phyloP scores from a whole-genome alignment of 345 rosid genomes.

The Carallia brachiata region DNA sequence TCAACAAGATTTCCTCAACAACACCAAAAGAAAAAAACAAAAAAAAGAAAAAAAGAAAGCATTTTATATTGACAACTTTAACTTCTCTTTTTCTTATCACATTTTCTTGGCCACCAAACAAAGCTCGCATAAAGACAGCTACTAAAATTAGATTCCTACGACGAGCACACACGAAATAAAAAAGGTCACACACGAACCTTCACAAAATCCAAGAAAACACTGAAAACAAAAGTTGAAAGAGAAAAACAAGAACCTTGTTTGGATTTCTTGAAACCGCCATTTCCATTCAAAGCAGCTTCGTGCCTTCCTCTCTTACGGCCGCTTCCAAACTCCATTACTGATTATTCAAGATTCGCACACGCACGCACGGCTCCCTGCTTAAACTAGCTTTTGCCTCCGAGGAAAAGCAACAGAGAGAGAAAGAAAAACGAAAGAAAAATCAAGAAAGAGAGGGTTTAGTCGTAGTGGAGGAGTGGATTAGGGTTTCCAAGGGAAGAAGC shows the following conservation, averaged over 20 bases:
- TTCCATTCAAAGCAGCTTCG: slow-evolving; percentile 49
- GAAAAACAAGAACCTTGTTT: slow-evolving; percentile 39
- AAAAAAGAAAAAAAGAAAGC: background rate
- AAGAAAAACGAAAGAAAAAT: background rate
- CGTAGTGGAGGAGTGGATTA: background rate
- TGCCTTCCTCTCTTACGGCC: slow-evolving; percentile 42
- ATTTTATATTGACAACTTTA: too few species aligned
- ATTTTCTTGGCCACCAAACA: too few species aligned
- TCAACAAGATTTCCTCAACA: background rate
- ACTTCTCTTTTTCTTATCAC: too few species aligned
- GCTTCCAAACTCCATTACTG: slow-evolving; percentile 2
- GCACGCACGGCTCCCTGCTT: too few species aligned
- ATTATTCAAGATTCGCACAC: too few species aligned
- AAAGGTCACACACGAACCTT: background rate
- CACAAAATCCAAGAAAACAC: background rate
- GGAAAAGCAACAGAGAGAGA: background rate
- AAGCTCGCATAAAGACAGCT: too few species aligned
- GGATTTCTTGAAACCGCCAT: slow-evolving; percentile 71
- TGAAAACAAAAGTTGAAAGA: background rate
- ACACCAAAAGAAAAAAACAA: background rate
- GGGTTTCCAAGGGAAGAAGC: slow-evolving; percentile 13
- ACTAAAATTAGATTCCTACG: too few species aligned
- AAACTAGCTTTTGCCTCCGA: too few species aligned
- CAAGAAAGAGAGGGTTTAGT: background rate
- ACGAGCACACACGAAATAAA: background rate